A percentile compares a stretch with the other conserved stretches of the same genome.
Conservation (phyloP, 176 grass and related monocot species). For the Calamus simplicifolius region DNA sequence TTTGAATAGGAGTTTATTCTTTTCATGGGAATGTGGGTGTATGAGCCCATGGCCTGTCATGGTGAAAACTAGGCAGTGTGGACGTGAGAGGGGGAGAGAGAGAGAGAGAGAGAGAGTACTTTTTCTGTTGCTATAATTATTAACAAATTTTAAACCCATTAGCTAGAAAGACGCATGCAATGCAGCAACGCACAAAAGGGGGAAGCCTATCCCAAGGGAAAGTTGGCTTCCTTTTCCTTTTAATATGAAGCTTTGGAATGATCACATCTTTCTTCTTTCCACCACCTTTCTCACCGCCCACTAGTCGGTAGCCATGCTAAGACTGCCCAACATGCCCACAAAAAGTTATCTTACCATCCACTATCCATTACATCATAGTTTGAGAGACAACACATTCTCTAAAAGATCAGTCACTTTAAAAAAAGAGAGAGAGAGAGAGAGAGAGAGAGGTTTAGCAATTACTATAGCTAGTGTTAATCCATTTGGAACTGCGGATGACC, state of each 20-base stretch:
- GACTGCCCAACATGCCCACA: conserved; percentile 5
- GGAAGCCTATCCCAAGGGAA: not conserved
- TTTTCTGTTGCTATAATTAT: too few species aligned
- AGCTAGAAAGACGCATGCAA: too few species aligned
- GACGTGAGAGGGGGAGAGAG: not conserved
- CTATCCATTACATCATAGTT: conserved; percentile 6
- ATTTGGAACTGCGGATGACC: too few species aligned
- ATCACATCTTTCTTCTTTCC: conserved; percentile 13
- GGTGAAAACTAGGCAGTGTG: conserved; percentile 7
- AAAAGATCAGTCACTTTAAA: conserved; percentile 1
- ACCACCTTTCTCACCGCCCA: conserved; percentile 12
- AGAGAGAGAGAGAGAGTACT: too few species aligned
- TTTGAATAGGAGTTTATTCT: conserved; percentile 13
- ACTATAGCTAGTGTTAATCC: too few species aligned
- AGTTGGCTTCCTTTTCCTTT: conserved; percentile 5
- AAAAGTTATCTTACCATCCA: conserved; percentile 1
- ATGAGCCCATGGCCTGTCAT: not conserved
- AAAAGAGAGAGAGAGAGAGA: not conserved
- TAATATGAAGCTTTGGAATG: conserved; percentile 13
- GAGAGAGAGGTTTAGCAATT: not conserved
- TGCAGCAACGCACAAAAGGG: too few species aligned
- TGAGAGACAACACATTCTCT: not conserved
- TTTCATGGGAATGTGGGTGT: conserved; percentile 36
- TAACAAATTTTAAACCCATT: too few species aligned
- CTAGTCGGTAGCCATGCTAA: conserved; percentile 6